phyloP scores from a whole-genome alignment of 2,329 filamentous ascomycete species.

The Didymella lethalis region DNA sequence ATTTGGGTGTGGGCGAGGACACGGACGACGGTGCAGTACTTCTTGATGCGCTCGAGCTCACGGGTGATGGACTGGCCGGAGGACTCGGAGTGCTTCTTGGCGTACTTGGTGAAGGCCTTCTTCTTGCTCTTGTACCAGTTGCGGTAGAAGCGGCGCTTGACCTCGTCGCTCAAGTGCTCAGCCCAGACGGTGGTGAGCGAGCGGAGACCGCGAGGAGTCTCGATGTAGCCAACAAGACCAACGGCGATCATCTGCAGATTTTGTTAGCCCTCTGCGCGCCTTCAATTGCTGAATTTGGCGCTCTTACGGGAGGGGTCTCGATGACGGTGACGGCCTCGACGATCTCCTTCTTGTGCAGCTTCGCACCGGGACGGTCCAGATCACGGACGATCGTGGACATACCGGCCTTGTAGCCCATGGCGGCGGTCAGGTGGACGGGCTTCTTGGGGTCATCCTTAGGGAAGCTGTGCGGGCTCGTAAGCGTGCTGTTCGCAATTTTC shows the following conservation, averaged over 20 bases:
- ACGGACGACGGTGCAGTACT: conserved; percentile 99
- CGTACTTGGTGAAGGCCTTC: conserved; percentile 99
- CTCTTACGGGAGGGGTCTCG: conserved; percentile 71
- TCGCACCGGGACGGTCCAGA: conserved; percentile 97
- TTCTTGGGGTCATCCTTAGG: conserved; percentile 99
- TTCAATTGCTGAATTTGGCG: conserved; percentile 67
- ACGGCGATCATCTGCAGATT: conserved; percentile 92
- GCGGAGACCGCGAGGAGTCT: conserved; percentile 98
- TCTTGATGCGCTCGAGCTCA: conserved; percentile 99
- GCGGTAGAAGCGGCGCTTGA: conserved; percentile 99
- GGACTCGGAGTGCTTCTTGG: conserved; percentile 99
- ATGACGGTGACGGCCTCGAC: conserved; percentile 54
- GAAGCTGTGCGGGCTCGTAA: conserved; percentile 70
- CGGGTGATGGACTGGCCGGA: conserved; percentile 89
- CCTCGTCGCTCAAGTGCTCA: conserved; percentile 97
- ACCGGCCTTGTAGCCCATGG: conserved; percentile 99
- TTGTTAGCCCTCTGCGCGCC: conserved; percentile 27
- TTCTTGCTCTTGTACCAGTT: conserved; percentile 99
- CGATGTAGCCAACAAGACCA: conserved; percentile 99
- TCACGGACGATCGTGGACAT: conserved; percentile 99
- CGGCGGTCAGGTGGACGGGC: conserved; percentile 96
- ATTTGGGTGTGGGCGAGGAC: conserved; percentile 99
- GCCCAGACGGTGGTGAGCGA: conserved; percentile 99
- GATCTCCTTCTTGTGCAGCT: conserved; percentile 86
- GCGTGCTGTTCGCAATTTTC: conserved; percentile 32